Percentiles rank a stretch among this genome's conserved stretches.
Evolutionary conservation across 345 rosid species (phyloP).

Genomic region (Gossypium rotundifolium): DNA sequence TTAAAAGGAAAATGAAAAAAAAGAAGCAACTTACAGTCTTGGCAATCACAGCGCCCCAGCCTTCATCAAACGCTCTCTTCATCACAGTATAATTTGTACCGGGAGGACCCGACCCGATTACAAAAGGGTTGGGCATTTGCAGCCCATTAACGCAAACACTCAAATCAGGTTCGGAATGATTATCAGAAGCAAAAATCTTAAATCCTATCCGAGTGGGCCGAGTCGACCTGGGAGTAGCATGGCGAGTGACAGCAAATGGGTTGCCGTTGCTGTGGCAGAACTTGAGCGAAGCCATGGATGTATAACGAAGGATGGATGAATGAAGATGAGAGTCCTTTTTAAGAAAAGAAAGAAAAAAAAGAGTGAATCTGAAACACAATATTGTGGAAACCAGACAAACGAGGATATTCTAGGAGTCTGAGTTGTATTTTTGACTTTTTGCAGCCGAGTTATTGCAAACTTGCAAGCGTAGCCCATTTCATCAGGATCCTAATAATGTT

Average conservation of each 20-base stretch:
- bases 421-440: background rate
- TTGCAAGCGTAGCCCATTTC: background rate
- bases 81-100: constrained; percentile 96
- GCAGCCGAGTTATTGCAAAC: background rate
- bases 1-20: no score
- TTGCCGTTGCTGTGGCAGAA: constrained; percentile 29
- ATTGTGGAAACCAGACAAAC: background rate
- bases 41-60: constrained; percentile 98
- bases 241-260: constrained; percentile 24
- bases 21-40: constrained; percentile 59
- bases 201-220: constrained; percentile 47
- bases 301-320: no score
- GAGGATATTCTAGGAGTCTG: background rate
- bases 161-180: constrained; percentile 64
- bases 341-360: no score
- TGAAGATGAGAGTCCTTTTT: no score
- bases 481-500: no score
- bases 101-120: constrained; percentile 97
- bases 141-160: constrained; percentile 82
- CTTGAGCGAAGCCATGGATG: constrained; percentile 50
- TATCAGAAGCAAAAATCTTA: constrained; percentile 37
- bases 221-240: constrained; percentile 18
- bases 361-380: background rate
- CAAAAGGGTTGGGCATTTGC: constrained; percentile 85
- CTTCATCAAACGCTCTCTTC: constrained; percentile 97